Base-by-base conservation (phyloP, 306 rosid genomes). In the Ammopiptanthus mongolicus region DNA sequence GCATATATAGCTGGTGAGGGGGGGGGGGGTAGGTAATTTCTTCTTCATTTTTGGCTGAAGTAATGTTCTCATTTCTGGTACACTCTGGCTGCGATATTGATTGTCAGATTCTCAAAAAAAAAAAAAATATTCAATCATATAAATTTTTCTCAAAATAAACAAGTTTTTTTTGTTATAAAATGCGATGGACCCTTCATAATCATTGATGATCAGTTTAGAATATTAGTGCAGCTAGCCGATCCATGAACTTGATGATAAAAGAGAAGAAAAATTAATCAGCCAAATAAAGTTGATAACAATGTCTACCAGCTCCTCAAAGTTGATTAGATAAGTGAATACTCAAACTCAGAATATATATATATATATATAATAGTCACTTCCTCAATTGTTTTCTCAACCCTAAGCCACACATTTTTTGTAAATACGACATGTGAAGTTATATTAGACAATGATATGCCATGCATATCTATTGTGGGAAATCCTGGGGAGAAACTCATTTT, bases 211-310 rank as follows among this genome's bases (percentile, higher is more conserved):
- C 15, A 21, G 33, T 59, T 65, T 73, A 46, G 50, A 15, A 74
- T 58, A 73, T n/a, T 21, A 37, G 60, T 47, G 51, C 34, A 67
- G 39, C 63, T 36, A 71, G 21, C 73, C 42, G 64, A 74, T 65
- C 42, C 55, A 60, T 18, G 25, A 13, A 57, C 14, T 52, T 73
- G 39, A 60, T 71, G 28, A 82, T 65, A 65, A 29, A 48, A 64
- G 6, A 65, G 28, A 18, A 50, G 8, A 53, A 22, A n/a, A 37
- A 37, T 15, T 4, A 73, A 64, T 33, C n/a, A 46, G 31, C 22
- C 42, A 52, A 81, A 58, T 52, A 59, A 84, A 48, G 66, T 58
- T 59, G 74, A 84, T 13, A 67, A 80, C 77, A 57, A 66, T 67
- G 63, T 44, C 9, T 55, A 77, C 75, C 85, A 48, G 66, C 50